These are phyloP conservation scores for Rhizophagus clarus DNA, from an alignment of 192 early-diverging fungal genomes.

Conservation along the genomic window DNA sequence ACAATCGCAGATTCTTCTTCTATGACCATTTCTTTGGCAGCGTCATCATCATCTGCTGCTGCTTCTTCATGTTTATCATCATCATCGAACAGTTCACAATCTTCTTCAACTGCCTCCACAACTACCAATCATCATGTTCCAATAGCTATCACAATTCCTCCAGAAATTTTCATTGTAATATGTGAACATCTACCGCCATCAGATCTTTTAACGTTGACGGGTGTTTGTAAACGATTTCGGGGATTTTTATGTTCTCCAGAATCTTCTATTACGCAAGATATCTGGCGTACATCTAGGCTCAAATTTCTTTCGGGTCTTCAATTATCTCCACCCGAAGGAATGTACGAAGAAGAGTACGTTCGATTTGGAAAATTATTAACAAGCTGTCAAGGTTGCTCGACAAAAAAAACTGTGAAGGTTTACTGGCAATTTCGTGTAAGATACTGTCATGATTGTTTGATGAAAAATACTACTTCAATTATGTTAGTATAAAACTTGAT, in stretches of 20 bases:
- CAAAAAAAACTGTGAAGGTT: constrained; percentile 6
- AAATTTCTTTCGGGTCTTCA: background rate
- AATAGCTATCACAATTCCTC: constrained; percentile 19
- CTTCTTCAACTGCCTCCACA: background rate
- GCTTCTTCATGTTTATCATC: background rate
- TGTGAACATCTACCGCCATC: constrained; percentile 29
- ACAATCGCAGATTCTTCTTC: background rate
- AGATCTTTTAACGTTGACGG: constrained; percentile 20
- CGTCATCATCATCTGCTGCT: background rate
- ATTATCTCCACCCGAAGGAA: constrained; percentile 27
- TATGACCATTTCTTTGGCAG: background rate
- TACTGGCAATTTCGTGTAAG: constrained; percentile 27
- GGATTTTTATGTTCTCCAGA: constrained; percentile 8
- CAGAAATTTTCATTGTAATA: constrained; percentile 32
- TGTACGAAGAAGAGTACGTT: constrained; percentile 22
- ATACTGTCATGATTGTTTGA: constrained; percentile 27
- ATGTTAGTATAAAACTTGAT: background rate
- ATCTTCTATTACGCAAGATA: constrained; percentile 24
- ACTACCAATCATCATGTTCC: background rate
- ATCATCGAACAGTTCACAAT: background rate
- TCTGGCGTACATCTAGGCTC: constrained; percentile 11
- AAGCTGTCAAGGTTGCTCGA: constrained; percentile 19
- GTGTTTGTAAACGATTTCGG: constrained; percentile 23
- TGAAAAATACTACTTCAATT: constrained; percentile 5
- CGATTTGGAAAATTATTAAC: constrained; percentile 13